A percentile compares a stretch with the other conserved stretches of the same genome.
Conservation (phyloP, 2,329 filamentous ascomycete species). For the Penicillium olsonii region DNA sequence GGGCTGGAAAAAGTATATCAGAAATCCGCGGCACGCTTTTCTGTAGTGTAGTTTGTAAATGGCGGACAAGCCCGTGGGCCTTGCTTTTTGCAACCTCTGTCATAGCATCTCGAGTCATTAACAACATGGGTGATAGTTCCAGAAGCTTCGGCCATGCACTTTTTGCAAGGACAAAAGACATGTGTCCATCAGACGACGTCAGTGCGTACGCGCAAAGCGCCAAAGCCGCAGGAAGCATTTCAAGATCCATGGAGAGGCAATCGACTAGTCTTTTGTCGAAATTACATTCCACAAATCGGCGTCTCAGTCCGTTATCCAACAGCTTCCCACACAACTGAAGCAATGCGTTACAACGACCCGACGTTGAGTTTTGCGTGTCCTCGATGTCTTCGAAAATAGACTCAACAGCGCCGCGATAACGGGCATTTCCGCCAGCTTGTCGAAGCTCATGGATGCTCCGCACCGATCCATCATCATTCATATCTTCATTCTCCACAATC, state of each 20-base stretch:
- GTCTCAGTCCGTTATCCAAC: constrained; percentile 40
- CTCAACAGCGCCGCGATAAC: constrained; percentile 58
- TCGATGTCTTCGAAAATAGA: constrained; percentile 62
- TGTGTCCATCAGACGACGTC: constrained; percentile 27
- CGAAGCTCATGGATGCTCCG: constrained; percentile 64
- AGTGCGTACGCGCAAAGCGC: constrained; percentile 36
- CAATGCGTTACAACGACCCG: constrained; percentile 55
- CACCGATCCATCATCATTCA: constrained; percentile 46
- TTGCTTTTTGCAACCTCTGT: constrained; percentile 22
- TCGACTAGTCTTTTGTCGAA: constrained; percentile 69
- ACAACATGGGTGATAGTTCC: constrained; percentile 26
- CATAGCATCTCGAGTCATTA: constrained; percentile 33
- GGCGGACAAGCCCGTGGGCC: constrained; percentile 31
- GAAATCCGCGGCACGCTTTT: constrained; percentile 25
- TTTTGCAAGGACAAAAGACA: constrained; percentile 31
- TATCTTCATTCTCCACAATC: constrained; percentile 49
- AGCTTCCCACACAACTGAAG: constrained; percentile 59
- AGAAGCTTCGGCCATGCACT: constrained; percentile 36
- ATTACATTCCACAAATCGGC: constrained; percentile 70
- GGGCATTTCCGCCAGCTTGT: constrained; percentile 58
- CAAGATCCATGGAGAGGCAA: constrained; percentile 60
- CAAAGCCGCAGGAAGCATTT: constrained; percentile 44
- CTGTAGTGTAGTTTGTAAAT: constrained; percentile 32
- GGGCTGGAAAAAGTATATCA: constrained; percentile 28
- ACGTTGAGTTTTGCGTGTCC: constrained; percentile 46